Percentiles rank a stretch among this genome's conserved stretches.
Evolutionary conservation across 345 rosid species (phyloP).

Genomic region (Dovyalis caffra): DNA sequence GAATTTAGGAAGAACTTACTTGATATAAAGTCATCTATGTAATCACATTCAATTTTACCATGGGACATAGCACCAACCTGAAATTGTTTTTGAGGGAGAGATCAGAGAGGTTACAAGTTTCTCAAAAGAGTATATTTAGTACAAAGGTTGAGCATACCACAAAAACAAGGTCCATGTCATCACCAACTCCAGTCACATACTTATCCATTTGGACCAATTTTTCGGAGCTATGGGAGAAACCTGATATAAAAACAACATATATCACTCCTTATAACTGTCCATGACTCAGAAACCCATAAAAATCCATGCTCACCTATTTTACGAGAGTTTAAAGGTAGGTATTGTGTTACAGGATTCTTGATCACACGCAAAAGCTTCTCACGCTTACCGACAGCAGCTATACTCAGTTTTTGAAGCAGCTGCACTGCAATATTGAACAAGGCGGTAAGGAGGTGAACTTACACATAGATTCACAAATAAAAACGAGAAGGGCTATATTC

Average conservation of each 20-base stretch:
- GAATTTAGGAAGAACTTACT: conserved; percentile 2
- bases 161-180: conserved; percentile 69
- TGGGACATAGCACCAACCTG: conserved; percentile 96
- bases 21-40: conserved; percentile 30
- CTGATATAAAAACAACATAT: conserved; percentile 35
- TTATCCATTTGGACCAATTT: conserved; percentile 63
- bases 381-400: conserved; percentile 67
- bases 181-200: conserved; percentile 47
- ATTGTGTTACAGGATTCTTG: conserved; percentile 68
- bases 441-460: background rate
- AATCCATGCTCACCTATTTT: conserved; percentile 57
- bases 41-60: conserved; percentile 42
- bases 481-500: background rate
- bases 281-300: background rate
- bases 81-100: background rate
- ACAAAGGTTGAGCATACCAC: conserved; percentile 56
- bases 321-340: conserved; percentile 59
- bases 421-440: conserved; percentile 53
- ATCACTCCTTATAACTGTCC: background rate
- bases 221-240: conserved; percentile 78
- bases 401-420: conserved; percentile 76
- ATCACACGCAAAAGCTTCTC: conserved; percentile 79
- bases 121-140: background rate
- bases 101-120: background rate
- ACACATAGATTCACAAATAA: background rate